Percentiles rank a stretch among this genome's conserved stretches.
phyloP scores from a whole-genome alignment of 2,329 filamentous ascomycete species.

The Exophiala alcalophila region DNA sequence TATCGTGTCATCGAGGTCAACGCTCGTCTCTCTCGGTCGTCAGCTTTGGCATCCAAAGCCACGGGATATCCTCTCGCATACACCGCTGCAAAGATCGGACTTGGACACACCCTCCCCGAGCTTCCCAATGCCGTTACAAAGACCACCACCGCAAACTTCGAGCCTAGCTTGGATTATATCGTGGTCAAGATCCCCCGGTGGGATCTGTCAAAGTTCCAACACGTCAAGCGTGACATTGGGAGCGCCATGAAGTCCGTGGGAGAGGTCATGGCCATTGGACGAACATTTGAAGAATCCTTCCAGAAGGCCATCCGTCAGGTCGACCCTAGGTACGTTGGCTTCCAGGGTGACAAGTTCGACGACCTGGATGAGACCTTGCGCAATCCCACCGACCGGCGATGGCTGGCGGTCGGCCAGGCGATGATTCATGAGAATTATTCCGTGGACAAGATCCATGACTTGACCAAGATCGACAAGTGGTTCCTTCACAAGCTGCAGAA shows the following conservation, averaged over 20 bases:
- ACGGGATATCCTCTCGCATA: conserved; percentile 97
- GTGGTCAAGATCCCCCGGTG: conserved; percentile 98
- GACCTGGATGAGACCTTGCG: conserved; percentile 84
- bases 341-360: conserved; percentile 93
- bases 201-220: conserved; percentile 98
- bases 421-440: conserved; percentile 97
- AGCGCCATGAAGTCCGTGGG: conserved; percentile 99
- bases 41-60: conserved; percentile 93
- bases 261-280: conserved; percentile 98
- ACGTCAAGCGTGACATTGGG: conserved; percentile 95
- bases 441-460: conserved; percentile 84
- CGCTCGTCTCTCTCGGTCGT: conserved; percentile 94
- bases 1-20: conserved; percentile 99
- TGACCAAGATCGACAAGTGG: conserved; percentile 99
- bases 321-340: conserved; percentile 84
- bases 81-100: conserved; percentile 95
- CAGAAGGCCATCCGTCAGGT: conserved; percentile 98
- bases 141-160: conserved; percentile 98
- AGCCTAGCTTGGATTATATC: conserved; percentile 94
- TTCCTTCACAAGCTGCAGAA: conserved; percentile 98
- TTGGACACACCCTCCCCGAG: conserved; percentile 91
- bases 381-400: conserved; percentile 93
- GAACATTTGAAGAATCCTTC: conserved; percentile 98
- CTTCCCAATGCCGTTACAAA: conserved; percentile 97
- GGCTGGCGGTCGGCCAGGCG: conserved; percentile 95